phyloP scores from a whole-genome alignment of 371 early-diverging fungal species.

The Apophysomyces ossiformis region DNA sequence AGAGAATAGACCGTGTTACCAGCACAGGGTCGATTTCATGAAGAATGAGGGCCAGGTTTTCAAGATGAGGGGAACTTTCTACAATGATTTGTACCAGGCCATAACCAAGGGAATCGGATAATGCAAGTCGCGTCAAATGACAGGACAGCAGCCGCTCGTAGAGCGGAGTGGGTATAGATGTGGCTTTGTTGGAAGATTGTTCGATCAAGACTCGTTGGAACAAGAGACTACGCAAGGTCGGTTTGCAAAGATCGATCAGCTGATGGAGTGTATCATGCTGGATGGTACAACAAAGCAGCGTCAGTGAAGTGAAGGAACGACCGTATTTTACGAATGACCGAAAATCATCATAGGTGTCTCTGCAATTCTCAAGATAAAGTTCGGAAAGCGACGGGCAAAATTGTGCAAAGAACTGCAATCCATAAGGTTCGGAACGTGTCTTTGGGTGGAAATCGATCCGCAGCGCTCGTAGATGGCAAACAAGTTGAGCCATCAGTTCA shows the following conservation, averaged over 20 bases:
- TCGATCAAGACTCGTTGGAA: conserved; percentile 44
- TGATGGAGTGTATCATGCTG: conserved; percentile 31
- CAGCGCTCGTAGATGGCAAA: conserved; percentile 41
- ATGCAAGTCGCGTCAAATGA: conserved; percentile 37
- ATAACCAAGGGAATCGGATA: conserved; percentile 42
- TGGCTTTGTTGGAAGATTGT: conserved; percentile 23
- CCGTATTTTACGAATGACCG: conserved; percentile 26
- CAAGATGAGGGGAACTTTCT: conserved; percentile 31
- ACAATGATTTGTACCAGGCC: conserved; percentile 26
- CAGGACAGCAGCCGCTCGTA: conserved; percentile 19
- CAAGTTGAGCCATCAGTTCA: conserved; percentile 42
- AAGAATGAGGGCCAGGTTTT: conserved; percentile 43
- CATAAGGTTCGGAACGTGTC: conserved; percentile 44
- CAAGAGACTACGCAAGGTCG: conserved; percentile 23
- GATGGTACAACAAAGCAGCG: conserved; percentile 44
- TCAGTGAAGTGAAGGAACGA: conserved; percentile 34
- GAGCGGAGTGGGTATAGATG: conserved; percentile 25
- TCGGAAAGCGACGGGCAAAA: conserved; percentile 40
- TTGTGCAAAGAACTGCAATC: conserved; percentile 39
- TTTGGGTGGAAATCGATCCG: conserved; percentile 50
- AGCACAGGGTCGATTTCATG: conserved; percentile 36
- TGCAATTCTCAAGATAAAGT: conserved; percentile 47
- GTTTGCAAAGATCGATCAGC: conserved; percentile 20
- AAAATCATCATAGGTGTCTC: conserved; percentile 54
- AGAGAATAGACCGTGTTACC: conserved; percentile 21